Conservation (phyloP, 139 green algal genomes). For the Volvox africanus region DNA sequence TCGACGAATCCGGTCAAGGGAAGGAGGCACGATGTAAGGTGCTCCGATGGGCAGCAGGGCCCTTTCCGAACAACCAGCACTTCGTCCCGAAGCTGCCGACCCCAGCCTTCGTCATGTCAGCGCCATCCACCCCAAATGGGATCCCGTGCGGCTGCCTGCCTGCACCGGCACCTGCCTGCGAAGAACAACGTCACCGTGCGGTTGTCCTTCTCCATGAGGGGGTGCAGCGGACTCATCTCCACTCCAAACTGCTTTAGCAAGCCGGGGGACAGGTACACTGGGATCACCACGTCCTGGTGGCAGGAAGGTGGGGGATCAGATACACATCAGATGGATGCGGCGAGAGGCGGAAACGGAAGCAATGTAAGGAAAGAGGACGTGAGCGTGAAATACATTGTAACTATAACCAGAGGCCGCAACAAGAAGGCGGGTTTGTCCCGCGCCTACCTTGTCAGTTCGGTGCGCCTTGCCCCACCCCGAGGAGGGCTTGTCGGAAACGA, state of each 20-base stretch:
- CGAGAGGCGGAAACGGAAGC: background rate
- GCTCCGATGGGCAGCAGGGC: no score
- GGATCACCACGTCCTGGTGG: slow-evolving; percentile 53
- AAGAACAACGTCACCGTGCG: slow-evolving; percentile 34
- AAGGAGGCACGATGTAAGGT: no score
- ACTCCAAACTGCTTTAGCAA: slow-evolving; percentile 52
- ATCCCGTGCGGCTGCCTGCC: no score
- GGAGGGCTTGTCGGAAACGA: slow-evolving; percentile 20
- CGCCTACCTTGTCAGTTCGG: slow-evolving; percentile 40
- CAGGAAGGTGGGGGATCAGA: no score
- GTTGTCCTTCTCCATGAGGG: background rate
- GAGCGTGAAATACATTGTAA: background rate
- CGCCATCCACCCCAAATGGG: no score
- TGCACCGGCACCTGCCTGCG: background rate
- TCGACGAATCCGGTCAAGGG: no score
- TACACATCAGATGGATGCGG: no score
- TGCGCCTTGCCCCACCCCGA: slow-evolving; percentile 47
- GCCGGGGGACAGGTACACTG: slow-evolving; percentile 50
- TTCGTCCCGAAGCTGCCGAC: no score
- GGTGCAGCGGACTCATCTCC: slow-evolving; percentile 46
- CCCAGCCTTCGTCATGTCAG: no score
- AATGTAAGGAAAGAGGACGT: background rate
- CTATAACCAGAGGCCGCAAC: background rate
- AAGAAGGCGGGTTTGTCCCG: background rate
- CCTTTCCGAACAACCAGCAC: no score